A percentile compares a stretch with the other conserved stretches of the same genome.
Evolutionary conservation across 2,329 filamentous ascomycete genomes (phyloP).

Genomic region (Apiospora malaysiana): DNA sequence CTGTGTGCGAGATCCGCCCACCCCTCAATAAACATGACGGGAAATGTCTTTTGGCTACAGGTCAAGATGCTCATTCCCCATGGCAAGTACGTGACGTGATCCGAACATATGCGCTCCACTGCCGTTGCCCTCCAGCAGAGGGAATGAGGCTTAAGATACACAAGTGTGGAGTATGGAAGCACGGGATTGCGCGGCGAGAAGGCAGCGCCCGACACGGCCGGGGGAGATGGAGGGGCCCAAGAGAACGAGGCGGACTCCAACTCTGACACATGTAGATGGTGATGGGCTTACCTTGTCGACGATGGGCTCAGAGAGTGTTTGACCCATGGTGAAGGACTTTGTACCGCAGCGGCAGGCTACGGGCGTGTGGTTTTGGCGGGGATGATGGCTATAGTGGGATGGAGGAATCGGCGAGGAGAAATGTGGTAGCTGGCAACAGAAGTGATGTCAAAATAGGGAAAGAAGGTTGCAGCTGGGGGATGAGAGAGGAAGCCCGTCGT

Average conservation of each 20-base stretch:
- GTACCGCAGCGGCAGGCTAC: conserved; percentile 33
- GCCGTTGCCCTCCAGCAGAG: background rate
- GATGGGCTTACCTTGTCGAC: conserved; percentile 87
- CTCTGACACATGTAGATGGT: conserved; percentile 20
- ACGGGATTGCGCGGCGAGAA: conserved; percentile 1
- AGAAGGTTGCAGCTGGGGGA: conserved; percentile 13
- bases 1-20: background rate
- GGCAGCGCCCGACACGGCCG: background rate
- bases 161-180: background rate
- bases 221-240: conserved; percentile 8
- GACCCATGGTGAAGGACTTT: conserved; percentile 75
- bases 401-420: conserved; percentile 10
- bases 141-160: background rate
- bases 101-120: background rate
- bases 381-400: conserved; percentile 26
- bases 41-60: background rate
- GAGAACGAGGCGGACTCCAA: background rate
- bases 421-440: conserved; percentile 14
- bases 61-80: background rate
- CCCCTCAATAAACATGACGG: background rate
- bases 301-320: conserved; percentile 98
- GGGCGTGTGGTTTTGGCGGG: conserved; percentile 15
- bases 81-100: background rate
- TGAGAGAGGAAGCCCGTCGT: conserved; percentile 1
- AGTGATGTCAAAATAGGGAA: conserved; percentile 18